These are phyloP conservation scores for Clohesyomyces aquaticus DNA, from an alignment of 495 filamentous ascomycete genomes.

Conservation along the genomic window DNA sequence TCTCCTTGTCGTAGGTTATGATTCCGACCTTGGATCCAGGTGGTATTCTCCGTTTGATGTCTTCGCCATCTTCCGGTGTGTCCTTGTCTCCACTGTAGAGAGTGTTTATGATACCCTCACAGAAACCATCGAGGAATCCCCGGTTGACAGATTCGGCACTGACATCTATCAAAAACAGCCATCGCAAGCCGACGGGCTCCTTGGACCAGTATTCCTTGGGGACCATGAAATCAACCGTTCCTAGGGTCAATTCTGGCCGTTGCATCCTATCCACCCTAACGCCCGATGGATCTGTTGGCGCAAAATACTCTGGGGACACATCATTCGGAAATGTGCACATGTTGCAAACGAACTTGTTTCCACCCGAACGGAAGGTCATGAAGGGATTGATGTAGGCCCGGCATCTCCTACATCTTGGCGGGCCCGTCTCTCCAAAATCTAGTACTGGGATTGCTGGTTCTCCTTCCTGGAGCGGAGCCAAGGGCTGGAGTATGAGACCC, in stretches of 20 bases:
- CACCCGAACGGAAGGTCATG: conserved; percentile 93
- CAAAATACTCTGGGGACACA: conserved; percentile 88
- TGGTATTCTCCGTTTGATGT: conserved; percentile 63
- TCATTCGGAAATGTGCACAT: conserved; percentile 98
- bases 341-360: conserved; percentile 97
- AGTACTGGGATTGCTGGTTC: conserved; percentile 88
- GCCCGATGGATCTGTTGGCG: conserved; percentile 84
- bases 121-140: conserved; percentile 88
- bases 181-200: conserved; percentile 83
- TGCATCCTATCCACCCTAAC: conserved; percentile 85
- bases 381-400: conserved; percentile 98
- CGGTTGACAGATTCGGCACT: conserved; percentile 86
- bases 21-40: conserved; percentile 87
- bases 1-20: conserved; percentile 91
- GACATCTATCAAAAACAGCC: conserved; percentile 91
- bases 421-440: conserved; percentile 91
- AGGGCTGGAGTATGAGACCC: conserved; percentile 85
- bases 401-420: conserved; percentile 91
- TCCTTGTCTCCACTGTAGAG: conserved; percentile 68
- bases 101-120: conserved; percentile 81
- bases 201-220: conserved; percentile 99
- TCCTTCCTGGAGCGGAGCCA: conserved; percentile 81
- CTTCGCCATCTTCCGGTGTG: conserved; percentile 57
- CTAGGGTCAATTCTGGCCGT: conserved; percentile 84
- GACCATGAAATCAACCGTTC: conserved; percentile 93